Evolutionary conservation across 2,329 filamentous ascomycete genomes (phyloP).

Genomic region (Aspergillus unguis): DNA sequence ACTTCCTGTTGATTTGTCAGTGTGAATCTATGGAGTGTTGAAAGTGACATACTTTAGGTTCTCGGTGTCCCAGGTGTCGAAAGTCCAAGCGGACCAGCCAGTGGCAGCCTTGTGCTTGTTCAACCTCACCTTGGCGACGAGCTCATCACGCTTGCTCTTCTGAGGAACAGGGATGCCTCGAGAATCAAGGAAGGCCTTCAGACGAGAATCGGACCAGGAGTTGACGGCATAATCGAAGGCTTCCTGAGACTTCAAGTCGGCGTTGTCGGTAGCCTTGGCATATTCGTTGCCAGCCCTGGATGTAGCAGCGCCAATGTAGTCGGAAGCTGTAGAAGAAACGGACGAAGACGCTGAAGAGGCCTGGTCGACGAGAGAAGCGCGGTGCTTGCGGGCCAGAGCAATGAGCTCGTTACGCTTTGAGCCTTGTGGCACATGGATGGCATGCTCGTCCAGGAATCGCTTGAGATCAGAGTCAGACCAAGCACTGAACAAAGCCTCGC

Average conservation of each 20-base stretch:
- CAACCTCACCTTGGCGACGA: conserved; percentile 70
- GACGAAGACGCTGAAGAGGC: conserved; percentile 38
- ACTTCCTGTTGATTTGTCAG: conserved; percentile 38
- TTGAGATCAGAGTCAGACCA: conserved; percentile 92
- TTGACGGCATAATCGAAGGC: conserved; percentile 62
- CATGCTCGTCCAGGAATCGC: conserved; percentile 88
- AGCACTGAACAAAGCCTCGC: conserved; percentile 78
- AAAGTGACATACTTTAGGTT: conserved; percentile 57
- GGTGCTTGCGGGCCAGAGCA: conserved; percentile 84
- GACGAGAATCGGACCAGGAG: conserved; percentile 70
- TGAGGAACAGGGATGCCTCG: conserved; percentile 74
- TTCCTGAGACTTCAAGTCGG: conserved; percentile 59
- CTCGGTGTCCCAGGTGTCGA: conserved; percentile 71
- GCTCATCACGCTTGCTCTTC: conserved; percentile 65
- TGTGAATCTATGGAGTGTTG: not conserved
- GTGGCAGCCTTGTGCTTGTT: conserved; percentile 66
- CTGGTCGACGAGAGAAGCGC: conserved; percentile 55
- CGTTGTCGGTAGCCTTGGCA: conserved; percentile 70
- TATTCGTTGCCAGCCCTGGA: conserved; percentile 73
- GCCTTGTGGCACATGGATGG: conserved; percentile 84
- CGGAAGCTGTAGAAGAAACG: conserved; percentile 50
- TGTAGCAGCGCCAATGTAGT: conserved; percentile 65
- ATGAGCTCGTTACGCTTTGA: conserved; percentile 86
- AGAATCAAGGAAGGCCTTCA: conserved; percentile 75
- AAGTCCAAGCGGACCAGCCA: conserved; percentile 71